A percentile compares a stretch with the other conserved stretches of the same genome.
Evolutionary conservation across 345 rosid genomes (phyloP).

Genomic region (Dipteronia dyeriana): DNA sequence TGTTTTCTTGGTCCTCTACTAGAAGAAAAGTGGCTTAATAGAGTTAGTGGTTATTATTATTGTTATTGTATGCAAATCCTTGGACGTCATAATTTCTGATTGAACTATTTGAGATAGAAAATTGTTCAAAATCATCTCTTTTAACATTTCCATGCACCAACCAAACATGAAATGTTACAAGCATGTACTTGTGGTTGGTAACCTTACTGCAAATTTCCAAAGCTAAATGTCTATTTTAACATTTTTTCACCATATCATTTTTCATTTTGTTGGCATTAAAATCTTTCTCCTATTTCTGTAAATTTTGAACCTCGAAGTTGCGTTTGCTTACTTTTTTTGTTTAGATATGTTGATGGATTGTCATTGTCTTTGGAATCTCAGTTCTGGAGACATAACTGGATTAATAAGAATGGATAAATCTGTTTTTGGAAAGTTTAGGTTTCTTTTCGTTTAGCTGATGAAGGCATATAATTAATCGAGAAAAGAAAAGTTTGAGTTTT

Average conservation of each 20-base stretch:
- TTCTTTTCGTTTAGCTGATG: not conserved
- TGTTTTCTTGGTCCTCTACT: not conserved
- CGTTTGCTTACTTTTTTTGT: not conserved
- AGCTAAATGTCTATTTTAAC: not conserved
- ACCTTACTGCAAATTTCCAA: not conserved
- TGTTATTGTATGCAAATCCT: not conserved
- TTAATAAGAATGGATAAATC: not conserved
- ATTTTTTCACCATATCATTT: not conserved
- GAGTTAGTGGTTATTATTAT: not conserved
- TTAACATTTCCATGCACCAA: not conserved
- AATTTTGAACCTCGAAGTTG: not conserved
- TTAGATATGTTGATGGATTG: not conserved
- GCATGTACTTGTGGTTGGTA: not conserved
- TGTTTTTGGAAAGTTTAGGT: not conserved
- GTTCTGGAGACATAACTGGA: not conserved
- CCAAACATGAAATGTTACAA: too few species aligned
- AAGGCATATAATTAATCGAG: not conserved
- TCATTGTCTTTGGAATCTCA: not conserved
- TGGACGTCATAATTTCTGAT: not conserved
- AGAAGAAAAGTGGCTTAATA: not conserved
- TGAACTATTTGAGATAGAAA: not conserved
- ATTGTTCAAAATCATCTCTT: not conserved
- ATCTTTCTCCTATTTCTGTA: not conserved
- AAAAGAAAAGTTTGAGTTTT: not conserved
- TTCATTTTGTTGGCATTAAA: not conserved